phyloP scores from a whole-genome alignment of 2,329 filamentous ascomycete species.

The Immersiporthe knoxdaviesiana region DNA sequence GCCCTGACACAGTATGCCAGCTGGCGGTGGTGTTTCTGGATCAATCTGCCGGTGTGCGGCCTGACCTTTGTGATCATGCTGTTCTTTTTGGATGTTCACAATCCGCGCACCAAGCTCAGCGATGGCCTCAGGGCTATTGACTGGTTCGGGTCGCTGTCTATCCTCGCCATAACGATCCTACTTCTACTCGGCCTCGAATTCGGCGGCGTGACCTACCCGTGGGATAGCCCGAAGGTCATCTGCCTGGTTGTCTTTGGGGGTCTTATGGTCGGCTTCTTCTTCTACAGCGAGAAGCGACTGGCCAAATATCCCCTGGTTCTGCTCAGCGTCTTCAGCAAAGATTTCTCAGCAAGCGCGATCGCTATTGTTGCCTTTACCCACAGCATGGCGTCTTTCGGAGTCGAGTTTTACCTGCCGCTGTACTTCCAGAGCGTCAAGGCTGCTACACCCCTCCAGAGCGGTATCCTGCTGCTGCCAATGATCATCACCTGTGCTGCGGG shows the following conservation, averaged over 20 bases:
- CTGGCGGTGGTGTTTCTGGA: constrained; percentile 37
- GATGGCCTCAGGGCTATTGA: constrained; percentile 64
- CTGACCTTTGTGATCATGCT: constrained; percentile 31
- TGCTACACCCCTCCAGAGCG: constrained; percentile 57
- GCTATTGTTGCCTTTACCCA: constrained; percentile 48
- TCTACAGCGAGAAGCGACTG: constrained; percentile 62
- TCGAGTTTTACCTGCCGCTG: constrained; percentile 69
- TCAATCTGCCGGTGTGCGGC: constrained; percentile 34
- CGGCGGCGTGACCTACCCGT: constrained; percentile 64
- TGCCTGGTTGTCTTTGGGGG: constrained; percentile 61
- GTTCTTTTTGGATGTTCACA: constrained; percentile 52
- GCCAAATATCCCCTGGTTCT: constrained; percentile 68
- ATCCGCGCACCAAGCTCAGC: constrained; percentile 61
- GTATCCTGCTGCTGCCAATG: constrained; percentile 37
- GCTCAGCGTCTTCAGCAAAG: constrained; percentile 55
- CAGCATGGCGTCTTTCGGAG: constrained; percentile 58
- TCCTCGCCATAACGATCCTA: constrained; percentile 66
- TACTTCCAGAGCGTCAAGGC: constrained; percentile 67
- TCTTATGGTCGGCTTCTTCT: constrained; percentile 49
- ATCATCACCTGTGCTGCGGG: constrained; percentile 9
- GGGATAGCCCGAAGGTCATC: constrained; percentile 61
- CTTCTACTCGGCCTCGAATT: constrained; percentile 68
- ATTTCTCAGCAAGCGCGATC: constrained; percentile 56
- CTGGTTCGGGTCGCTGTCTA: constrained; percentile 60
- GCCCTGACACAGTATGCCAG: constrained; percentile 33